Evolutionary conservation across 495 filamentous ascomycete species (phyloP).

Genomic region (Oidiodendron maius): DNA sequence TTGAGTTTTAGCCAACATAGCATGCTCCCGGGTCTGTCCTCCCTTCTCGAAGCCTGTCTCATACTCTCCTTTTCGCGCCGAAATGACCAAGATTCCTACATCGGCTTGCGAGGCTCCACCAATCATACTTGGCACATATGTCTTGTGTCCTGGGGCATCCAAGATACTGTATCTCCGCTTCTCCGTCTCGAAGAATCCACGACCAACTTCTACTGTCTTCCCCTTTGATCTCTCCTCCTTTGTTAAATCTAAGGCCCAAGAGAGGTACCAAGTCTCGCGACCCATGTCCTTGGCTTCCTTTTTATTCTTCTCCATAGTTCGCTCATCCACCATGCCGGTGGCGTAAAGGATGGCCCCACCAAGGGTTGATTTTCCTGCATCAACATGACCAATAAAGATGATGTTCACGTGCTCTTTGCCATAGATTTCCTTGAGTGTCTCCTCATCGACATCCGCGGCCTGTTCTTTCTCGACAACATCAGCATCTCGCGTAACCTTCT

Average conservation of each 20-base stretch:
- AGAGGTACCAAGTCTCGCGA: slow-evolving; percentile 97
- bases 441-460: slow-evolving; percentile 82
- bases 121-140: slow-evolving; percentile 94
- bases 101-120: slow-evolving; percentile 95
- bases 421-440: slow-evolving; percentile 89
- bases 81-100: slow-evolving; percentile 93
- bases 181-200: slow-evolving; percentile 93
- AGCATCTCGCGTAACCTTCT: slow-evolving; percentile 58
- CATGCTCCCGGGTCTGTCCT: slow-evolving; percentile 95
- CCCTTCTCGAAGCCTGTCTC: slow-evolving; percentile 99
- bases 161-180: slow-evolving; percentile 86
- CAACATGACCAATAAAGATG: slow-evolving; percentile 97
- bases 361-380: slow-evolving; percentile 94
- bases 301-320: slow-evolving; percentile 97
- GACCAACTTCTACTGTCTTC: slow-evolving; percentile 96
- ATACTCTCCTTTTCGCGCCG: slow-evolving; percentile 96
- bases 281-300: slow-evolving; percentile 91
- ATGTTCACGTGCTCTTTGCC: slow-evolving; percentile 98
- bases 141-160: slow-evolving; percentile 95
- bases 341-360: slow-evolving; percentile 87
- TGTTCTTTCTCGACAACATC: slow-evolving; percentile 87
- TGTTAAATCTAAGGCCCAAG: slow-evolving; percentile 94
- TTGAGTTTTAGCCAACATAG: slow-evolving; percentile 95
- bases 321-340: slow-evolving; percentile 98
- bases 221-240: slow-evolving; percentile 95